Base-by-base conservation (phyloP, 164 flowering plant genomes). In the Nelumbo lutea region DNA sequence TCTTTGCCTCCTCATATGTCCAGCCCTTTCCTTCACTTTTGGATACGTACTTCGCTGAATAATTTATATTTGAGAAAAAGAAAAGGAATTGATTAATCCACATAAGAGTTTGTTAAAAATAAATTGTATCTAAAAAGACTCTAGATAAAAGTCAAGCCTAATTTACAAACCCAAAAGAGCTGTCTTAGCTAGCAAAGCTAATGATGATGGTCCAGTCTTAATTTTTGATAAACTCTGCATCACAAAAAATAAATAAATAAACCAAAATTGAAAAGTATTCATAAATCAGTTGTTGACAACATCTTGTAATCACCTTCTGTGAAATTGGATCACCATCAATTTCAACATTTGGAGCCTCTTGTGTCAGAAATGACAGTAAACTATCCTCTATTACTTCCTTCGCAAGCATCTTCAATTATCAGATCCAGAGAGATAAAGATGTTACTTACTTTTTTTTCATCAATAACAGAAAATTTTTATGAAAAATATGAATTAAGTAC, bases 341-440 rank as follows among this genome's bases (percentile, higher is more conserved):
- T 61, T 89, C 96, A 77, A 72, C 70, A 75, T 89, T 75, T 61
- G 86, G 88, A 67, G 71, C 77, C 67, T 91, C 90, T 74, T 70
- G 72, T 2, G 92, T 84, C 74, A 95, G 68, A 76, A 84, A 82
- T 38, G 96, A 67, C 75, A 90, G 87, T 68, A 92, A 70, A 67
- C 86, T 83, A 63, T 89, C 96, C 78, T 90, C 97, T 62, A 95
- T 67, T 51, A 95, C 80, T 82, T 87, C 93, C 80, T 74, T 92
- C n/a, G 99, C 96, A 72, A 95, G 93, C 96, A 95, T 95, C 98
- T 93, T 59, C 43, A 72, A 60, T 64, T 11, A 67, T 14, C 52
- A 69, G 60, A 74, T 69, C 42, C 44, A 66, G 59, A 59, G 51
- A 59, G 57, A 44, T n/a, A n/a, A 11, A 53, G 42, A 27, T 27